A percentile compares a stretch with the other conserved stretches of the same genome.
Conservation (phyloP, 1,284 basidiomycete species). For the Tilletia setariae region DNA sequence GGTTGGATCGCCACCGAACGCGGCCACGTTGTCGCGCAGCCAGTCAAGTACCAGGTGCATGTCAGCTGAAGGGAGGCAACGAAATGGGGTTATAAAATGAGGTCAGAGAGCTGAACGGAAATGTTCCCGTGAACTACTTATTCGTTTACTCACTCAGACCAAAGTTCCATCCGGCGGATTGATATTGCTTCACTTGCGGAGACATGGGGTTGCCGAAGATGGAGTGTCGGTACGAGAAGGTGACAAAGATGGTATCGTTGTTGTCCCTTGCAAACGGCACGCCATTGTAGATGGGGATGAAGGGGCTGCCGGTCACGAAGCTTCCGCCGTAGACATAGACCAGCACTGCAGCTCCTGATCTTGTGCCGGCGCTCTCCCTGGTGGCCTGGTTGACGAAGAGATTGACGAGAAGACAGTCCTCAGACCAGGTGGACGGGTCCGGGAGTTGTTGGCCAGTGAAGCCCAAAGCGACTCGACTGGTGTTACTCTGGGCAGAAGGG, state of each 20-base stretch:
- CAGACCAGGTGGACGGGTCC: constrained; percentile 16
- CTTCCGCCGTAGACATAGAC: constrained; percentile 17
- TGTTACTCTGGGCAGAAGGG: constrained; percentile 14
- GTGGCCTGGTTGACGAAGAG: constrained; percentile 21
- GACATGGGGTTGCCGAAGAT: constrained; percentile 18
- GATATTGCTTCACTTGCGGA: constrained; percentile 1
- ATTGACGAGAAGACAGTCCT: constrained; percentile 26
- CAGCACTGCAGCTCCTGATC: not conserved
- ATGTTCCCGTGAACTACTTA: not conserved
- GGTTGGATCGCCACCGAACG: constrained; percentile 15
- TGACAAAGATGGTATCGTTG: constrained; percentile 14
- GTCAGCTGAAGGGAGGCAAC: not conserved
- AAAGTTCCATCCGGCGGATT: constrained; percentile 16
- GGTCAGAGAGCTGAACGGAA: too few relatives aligned
- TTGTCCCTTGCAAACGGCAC: not conserved
- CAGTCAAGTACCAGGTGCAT: constrained; percentile 17
- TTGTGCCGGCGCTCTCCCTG: not conserved
- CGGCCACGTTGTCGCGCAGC: constrained; percentile 8
- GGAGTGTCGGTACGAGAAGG: constrained; percentile 13
- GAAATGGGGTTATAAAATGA: not conserved
- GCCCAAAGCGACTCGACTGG: not conserved
- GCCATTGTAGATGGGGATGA: constrained; percentile 16
- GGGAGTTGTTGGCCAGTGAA: constrained; percentile 20
- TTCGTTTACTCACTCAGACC: constrained; percentile 2
- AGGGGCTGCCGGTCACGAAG: constrained; percentile 9